Percentiles rank a stretch among this genome's conserved stretches.
Evolutionary conservation across 305 asterid genomes (phyloP).

Genomic region (Fraxinus baroniana): DNA sequence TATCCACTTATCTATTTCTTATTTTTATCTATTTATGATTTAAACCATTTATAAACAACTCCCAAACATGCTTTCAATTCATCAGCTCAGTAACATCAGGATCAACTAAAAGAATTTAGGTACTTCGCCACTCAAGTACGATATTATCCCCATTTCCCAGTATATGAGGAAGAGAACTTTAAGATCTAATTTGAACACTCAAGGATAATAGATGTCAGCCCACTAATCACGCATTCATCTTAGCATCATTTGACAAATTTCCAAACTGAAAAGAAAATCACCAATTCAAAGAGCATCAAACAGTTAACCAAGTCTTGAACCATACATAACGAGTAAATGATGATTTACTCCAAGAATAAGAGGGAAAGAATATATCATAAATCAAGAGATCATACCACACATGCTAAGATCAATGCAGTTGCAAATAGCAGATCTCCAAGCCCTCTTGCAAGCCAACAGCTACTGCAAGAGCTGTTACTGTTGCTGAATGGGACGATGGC

Average conservation of each 20-base stretch:
- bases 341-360: background rate
- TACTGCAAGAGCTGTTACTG: conserved; percentile 85
- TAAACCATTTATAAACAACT: background rate
- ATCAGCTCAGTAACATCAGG: background rate
- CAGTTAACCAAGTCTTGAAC: background rate
- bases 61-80: background rate
- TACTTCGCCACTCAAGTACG: background rate
- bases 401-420: conserved; percentile 68
- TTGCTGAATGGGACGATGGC: conserved; percentile 98
- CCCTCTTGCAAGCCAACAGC: conserved; percentile 85
- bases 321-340: background rate
- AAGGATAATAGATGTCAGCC: background rate
- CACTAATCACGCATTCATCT: background rate
- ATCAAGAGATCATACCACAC: conserved; percentile 61
- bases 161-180: background rate
- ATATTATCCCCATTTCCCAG: background rate
- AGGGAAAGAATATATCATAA: background rate
- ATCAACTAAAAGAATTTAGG: background rate
- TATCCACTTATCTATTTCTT: background rate
- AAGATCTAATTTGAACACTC: background rate
- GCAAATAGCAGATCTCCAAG: conserved; percentile 77
- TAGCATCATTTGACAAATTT: background rate
- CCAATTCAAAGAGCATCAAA: background rate
- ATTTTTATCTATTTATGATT: background rate
- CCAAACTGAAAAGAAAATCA: background rate